Evolutionary conservation across 73 alveolate genomes (phyloP).

Genomic region (Breviolum minutum): DNA sequence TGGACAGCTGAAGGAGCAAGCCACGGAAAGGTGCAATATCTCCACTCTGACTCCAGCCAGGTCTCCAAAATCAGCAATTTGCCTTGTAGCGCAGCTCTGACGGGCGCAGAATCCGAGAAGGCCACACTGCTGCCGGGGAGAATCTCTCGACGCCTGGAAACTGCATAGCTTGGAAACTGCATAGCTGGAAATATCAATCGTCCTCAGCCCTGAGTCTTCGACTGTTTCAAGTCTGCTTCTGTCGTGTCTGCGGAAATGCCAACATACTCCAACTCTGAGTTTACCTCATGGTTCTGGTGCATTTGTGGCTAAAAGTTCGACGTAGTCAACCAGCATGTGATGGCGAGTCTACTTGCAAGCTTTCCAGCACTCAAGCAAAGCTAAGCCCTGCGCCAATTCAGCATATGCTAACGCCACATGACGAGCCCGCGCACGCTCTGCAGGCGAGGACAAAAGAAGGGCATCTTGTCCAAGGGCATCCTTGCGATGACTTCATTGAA

Average conservation of each 20-base stretch:
- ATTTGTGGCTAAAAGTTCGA: not conserved
- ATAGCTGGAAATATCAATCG: not conserved
- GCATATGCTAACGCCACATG: constrained; percentile 48
- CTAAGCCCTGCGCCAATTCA: constrained; percentile 3
- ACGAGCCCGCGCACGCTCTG: constrained; percentile 72
- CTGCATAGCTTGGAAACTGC: not conserved
- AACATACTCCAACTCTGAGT: constrained; percentile 47
- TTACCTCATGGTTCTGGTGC: not conserved
- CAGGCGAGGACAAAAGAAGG: constrained; percentile 57
- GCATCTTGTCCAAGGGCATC: constrained; percentile 50
- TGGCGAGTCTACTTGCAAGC: not conserved
- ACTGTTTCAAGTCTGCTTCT: constrained; percentile 67
- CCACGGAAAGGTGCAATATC: not conserved
- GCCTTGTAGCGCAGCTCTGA: constrained; percentile 48
- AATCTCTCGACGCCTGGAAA: constrained; percentile 52
- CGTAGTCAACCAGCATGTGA: not conserved
- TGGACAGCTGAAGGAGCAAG: not conserved
- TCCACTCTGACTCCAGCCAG: not conserved
- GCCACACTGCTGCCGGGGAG: constrained; percentile 38
- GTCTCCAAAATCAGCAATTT: not conserved
- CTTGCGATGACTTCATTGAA: not conserved
- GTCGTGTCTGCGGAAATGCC: constrained; percentile 71
- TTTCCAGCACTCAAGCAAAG: not conserved
- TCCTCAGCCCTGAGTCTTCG: not conserved
- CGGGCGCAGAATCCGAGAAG: constrained; percentile 34